Evolutionary conservation across 2,329 filamentous ascomycete genomes (phyloP), one percentile per base, ranked within the genome.

Genomic region (Aspergillus chevalieri): DNA sequence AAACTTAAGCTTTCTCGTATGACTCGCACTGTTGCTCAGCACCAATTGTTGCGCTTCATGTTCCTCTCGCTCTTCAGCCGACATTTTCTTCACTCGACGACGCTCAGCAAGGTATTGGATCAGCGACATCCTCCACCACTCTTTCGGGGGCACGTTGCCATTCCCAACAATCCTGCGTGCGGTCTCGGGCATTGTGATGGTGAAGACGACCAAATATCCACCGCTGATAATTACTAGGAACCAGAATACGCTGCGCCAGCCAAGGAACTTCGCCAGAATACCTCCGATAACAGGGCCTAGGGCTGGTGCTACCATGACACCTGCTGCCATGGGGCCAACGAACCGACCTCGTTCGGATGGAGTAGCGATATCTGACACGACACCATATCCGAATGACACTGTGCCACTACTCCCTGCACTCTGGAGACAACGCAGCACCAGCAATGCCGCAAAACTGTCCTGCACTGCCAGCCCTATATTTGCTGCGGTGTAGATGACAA

Each of bases 1-100:
- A 24, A 73, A 69, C 2, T 63, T 61, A 4, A 75, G 58, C 42
- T 67, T 69, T 1, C 26, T 30, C 12, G 66, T 61, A 10, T 60
- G 56, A 6, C 56, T 52, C 50, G 47, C 55, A 52, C 54, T 41
- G 14, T 50, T 38, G 6, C 49, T 38, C 17, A 36, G 19, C n/a
- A 10, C 24, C 3, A 47, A 10, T 12, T 30, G 22, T 10, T 47
- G 28, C 30, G 44, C 33, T 50, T 48, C 39, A 19, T 15, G 17
- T 19, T 6, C 17, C 4, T 39, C 28, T 5, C 22, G n/a, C 30
- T 54, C 47, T 4, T 50, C 44, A 8, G 36, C 38, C 6, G 42
- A 21, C 17, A 43, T 48, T n/a, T 21, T 28, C 15, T 47, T 44
- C 17, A 42, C 22, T 30, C 43, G 17, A 22, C 39, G 36, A 4